phyloP scores from a whole-genome alignment of 2,329 filamentous ascomycete species.

The Nigrograna mackinnonii region DNA sequence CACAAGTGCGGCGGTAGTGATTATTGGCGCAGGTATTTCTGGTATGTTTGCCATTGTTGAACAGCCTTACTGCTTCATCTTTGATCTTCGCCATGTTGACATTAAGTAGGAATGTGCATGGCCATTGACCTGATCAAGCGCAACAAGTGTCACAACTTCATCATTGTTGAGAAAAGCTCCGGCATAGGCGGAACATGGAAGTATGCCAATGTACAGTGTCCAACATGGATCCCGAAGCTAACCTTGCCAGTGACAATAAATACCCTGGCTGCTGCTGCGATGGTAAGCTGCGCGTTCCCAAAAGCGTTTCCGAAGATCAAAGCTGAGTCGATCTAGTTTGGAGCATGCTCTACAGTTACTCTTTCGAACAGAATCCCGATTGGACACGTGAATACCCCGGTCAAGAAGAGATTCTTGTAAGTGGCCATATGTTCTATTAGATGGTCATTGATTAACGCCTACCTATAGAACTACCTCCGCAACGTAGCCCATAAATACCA shows the following conservation, averaged over 20 bases:
- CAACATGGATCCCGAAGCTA: background rate
- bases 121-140: conserved; percentile 60
- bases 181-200: conserved; percentile 58
- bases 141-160: conserved; percentile 57
- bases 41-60: conserved; percentile 33
- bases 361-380: conserved; percentile 62
- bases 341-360: conserved; percentile 62
- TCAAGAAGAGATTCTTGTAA: conserved; percentile 62
- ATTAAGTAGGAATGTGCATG: conserved; percentile 52
- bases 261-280: conserved; percentile 62
- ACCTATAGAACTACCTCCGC: conserved; percentile 53
- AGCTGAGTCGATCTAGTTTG: conserved; percentile 49
- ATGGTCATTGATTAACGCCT: background rate
- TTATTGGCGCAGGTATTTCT: conserved; percentile 60
- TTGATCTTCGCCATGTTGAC: too few relatives aligned
- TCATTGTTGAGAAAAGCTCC: conserved; percentile 60
- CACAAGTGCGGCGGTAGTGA: conserved; percentile 58
- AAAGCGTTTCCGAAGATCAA: too few relatives aligned
- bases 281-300: conserved; percentile 26
- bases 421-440: conserved; percentile 2
- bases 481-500: conserved; percentile 38
- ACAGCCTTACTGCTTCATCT: background rate
- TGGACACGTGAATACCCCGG: conserved; percentile 63
- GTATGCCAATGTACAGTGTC: conserved; percentile 7
- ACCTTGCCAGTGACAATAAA: conserved; percentile 52